A percentile compares a stretch with the other conserved stretches of the same genome.
These are phyloP conservation scores for Actinomucor elegans DNA, from an alignment of 371 early-diverging fungal genomes.

Conservation along the genomic window DNA sequence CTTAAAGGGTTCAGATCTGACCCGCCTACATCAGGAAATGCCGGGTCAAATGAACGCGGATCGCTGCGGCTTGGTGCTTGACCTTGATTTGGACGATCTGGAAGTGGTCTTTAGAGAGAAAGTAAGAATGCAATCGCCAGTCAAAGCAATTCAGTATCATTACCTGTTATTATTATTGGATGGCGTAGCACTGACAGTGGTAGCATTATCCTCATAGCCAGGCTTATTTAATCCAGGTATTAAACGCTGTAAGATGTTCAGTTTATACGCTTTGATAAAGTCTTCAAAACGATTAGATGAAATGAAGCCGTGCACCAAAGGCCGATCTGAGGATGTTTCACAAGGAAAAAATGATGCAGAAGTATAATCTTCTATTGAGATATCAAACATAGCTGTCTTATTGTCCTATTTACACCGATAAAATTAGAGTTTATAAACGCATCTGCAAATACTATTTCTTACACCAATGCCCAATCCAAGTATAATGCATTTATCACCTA, in stretches of 20 bases:
- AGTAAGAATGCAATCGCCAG: too few species aligned
- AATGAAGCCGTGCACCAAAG: conserved; percentile 59
- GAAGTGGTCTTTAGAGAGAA: too few species aligned
- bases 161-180: conserved; percentile 1
- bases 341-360: conserved; percentile 61
- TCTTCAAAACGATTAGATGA: conserved; percentile 62
- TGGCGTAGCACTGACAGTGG: too few species aligned
- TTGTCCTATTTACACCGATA: conserved; percentile 58
- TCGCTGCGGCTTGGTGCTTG: too few species aligned
- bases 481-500: conserved; percentile 64
- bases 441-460: conserved; percentile 1
- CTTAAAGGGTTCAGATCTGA: conserved; percentile 58
- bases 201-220: conserved; percentile 38
- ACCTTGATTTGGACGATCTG: too few species aligned
- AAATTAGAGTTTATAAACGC: background rate
- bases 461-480: conserved; percentile 71
- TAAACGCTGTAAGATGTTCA: conserved; percentile 65
- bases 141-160: background rate
- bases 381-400: conserved; percentile 60
- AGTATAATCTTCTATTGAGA: conserved; percentile 53
- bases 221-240: conserved; percentile 60
- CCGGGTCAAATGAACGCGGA: conserved; percentile 39
- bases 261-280: conserved; percentile 57
- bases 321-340: conserved; percentile 32
- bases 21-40: conserved; percentile 51